Conservation (phyloP, 371 early-diverging fungal species). For the Rhizopus arrhizus region DNA sequence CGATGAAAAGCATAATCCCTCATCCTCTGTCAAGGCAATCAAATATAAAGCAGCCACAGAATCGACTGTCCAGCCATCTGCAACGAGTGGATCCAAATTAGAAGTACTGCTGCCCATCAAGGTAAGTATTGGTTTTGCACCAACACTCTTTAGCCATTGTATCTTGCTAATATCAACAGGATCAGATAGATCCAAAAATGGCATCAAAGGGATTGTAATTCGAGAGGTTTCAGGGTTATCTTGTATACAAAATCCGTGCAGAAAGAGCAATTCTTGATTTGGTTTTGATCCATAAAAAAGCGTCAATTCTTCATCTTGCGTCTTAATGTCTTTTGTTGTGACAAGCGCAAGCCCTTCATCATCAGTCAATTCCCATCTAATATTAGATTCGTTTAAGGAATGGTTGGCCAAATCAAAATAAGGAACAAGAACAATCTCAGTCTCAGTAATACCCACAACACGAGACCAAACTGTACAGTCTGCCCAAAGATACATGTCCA, state of each 20-base stretch:
- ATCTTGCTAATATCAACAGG: slow-evolving; percentile 12
- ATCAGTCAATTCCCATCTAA: slow-evolving; percentile 49
- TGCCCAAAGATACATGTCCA: slow-evolving; percentile 55
- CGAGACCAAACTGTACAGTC: slow-evolving; percentile 59
- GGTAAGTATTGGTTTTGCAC: slow-evolving; percentile 19
- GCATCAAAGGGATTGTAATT: slow-evolving; percentile 20
- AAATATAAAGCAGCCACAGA: slow-evolving; percentile 33
- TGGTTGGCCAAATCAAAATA: slow-evolving; percentile 69
- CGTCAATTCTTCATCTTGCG: slow-evolving; percentile 31
- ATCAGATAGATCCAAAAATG: slow-evolving; percentile 21
- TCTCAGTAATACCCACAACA: slow-evolving; percentile 39
- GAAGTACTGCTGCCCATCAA: not conserved
- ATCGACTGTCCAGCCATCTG: slow-evolving; percentile 22
- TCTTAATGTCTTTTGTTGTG: not conserved
- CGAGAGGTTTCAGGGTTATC: slow-evolving; percentile 36
- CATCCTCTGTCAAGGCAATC: slow-evolving; percentile 31
- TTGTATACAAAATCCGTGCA: slow-evolving; percentile 55
- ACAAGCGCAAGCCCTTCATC: not conserved
- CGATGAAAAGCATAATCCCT: slow-evolving; percentile 8
- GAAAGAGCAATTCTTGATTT: slow-evolving; percentile 65
- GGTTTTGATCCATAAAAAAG: slow-evolving; percentile 65
- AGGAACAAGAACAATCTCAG: slow-evolving; percentile 40
- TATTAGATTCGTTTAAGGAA: slow-evolving; percentile 33
- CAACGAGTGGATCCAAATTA: not conserved
- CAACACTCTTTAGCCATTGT: slow-evolving; percentile 22